These are phyloP conservation scores for Euptelea pleiosperma DNA, from an alignment of 164 flowering plant species.

Conservation along the genomic window DNA sequence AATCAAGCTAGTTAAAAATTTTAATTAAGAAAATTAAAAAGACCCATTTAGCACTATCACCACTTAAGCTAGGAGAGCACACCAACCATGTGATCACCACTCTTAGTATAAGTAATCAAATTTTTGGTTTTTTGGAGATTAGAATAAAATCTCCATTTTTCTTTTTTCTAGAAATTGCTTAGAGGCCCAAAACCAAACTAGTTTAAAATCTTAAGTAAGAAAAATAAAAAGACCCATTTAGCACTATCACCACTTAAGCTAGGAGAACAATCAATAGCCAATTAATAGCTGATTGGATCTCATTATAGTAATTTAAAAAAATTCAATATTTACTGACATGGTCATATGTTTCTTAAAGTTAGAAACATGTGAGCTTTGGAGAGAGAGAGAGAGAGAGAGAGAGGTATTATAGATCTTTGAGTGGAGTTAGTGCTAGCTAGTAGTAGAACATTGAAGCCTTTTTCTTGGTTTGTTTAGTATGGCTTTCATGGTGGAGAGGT, in stretches of 20 bases:
- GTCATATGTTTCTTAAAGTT: conserved; percentile 42
- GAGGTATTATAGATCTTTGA: conserved; percentile 9
- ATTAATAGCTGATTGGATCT: conserved; percentile 32
- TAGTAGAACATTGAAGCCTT: conserved; percentile 1
- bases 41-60: conserved; percentile 9
- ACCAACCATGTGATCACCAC: too few relatives aligned
- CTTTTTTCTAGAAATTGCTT: not conserved
- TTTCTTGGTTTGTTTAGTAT: conserved; percentile 13
- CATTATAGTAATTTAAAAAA: conserved; percentile 17
- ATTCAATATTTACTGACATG: conserved; percentile 22
- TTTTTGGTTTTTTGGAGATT: too few relatives aligned
- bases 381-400: conserved; percentile 22
- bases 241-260: conserved; percentile 12
- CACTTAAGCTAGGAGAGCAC: conserved; percentile 12
- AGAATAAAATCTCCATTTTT: not conserved
- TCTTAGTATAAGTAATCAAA: too few relatives aligned
- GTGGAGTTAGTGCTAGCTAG: not conserved
- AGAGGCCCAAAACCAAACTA: conserved; percentile 6
- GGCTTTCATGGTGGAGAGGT: conserved; percentile 37
- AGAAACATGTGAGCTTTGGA: conserved; percentile 1
- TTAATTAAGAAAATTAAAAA: not conserved
- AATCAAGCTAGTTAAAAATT: conserved; percentile 1
- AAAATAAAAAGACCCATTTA: conserved; percentile 1
- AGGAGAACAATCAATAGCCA: conserved; percentile 26
- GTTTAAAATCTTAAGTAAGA: conserved; percentile 1